Base-by-base conservation (phyloP, 768 basidiomycete genomes). In the Galerina marginata region DNA sequence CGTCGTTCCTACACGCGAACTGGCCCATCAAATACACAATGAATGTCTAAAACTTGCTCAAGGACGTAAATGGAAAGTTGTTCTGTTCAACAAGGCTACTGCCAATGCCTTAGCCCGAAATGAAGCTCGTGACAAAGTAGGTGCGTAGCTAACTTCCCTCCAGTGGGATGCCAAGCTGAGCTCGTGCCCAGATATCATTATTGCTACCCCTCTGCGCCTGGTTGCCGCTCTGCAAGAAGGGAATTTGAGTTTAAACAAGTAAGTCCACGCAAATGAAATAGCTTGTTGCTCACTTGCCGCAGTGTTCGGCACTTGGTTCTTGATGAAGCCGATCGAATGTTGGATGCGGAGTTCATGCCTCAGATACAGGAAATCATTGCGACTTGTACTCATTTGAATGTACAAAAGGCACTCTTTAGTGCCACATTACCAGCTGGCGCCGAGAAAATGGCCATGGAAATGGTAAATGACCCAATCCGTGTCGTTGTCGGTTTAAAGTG, bases 401-500 rank as follows among this genome's bases (percentile, higher is more conserved):
- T 95, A 1, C 93, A 93, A 71, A 97, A 95, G 67, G 91, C 91
- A 2, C 88, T 98, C 16, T 95, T 99, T 73, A 95, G 93, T 66
- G 97, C 97, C 1, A 99, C 97, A 0, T 85, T 99, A 45, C 96
- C 96, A 15, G 88, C 92, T 10, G 86, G 88, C 9, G 90, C 86
- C 0, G 97, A 99, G 73, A 92, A 90, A 68, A 77, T 95, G 26
- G 95, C 95, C 0, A 88, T 95, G 85, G 82, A 82, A 23, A 91
- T 96, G 82, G 80, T 99, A 36, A 81, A 80, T 5, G 86, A 96
- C 68, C 93, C 95, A 4, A 88, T 98, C 53, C 87, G 97, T 9
- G 86, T 98, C 10, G 93, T 99, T n/a, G 95, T 98, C 29, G 97
- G 97, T 38, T 79, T 96, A 49, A 99, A 98, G 96, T 96, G 62